Conservation (phyloP, 2,329 filamentous ascomycete species). For the Hypoxylon rubiginosum region DNA sequence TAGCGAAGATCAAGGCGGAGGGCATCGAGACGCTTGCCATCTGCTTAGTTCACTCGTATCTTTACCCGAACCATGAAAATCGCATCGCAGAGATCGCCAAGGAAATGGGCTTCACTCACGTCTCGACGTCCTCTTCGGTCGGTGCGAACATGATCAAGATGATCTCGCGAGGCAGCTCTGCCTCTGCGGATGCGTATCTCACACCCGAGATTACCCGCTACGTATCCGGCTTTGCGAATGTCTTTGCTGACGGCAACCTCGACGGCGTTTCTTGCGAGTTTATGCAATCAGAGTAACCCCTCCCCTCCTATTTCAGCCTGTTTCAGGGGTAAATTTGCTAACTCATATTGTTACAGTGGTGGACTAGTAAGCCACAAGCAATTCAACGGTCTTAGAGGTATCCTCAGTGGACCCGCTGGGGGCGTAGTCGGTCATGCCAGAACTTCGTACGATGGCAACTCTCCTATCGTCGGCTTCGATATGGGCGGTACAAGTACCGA, state of each 20-base stretch:
- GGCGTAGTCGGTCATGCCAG: constrained; percentile 82
- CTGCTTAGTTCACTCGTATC: constrained; percentile 72
- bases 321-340: background rate
- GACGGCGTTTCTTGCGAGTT: constrained; percentile 50
- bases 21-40: constrained; percentile 35
- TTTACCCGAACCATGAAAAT: constrained; percentile 75
- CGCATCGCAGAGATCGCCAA: constrained; percentile 71
- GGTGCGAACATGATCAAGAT: constrained; percentile 45
- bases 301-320: background rate
- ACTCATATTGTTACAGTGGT: constrained; percentile 43
- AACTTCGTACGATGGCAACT: constrained; percentile 77
- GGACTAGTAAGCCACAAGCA: constrained; percentile 67
- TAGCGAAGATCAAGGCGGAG: constrained; percentile 25
- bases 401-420: constrained; percentile 81
- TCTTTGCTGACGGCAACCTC: constrained; percentile 37
- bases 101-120: constrained; percentile 40
- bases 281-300: constrained; percentile 50
- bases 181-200: constrained; percentile 44
- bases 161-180: constrained; percentile 41
- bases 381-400: constrained; percentile 77
- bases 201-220: constrained; percentile 41
- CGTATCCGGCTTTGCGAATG: constrained; percentile 39
- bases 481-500: constrained; percentile 73
- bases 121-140: constrained; percentile 42
- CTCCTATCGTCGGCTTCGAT: constrained; percentile 82